Evolutionary conservation across 1,139 yeast genomes (phyloP).

Genomic region (Candida dubliniensis): DNA sequence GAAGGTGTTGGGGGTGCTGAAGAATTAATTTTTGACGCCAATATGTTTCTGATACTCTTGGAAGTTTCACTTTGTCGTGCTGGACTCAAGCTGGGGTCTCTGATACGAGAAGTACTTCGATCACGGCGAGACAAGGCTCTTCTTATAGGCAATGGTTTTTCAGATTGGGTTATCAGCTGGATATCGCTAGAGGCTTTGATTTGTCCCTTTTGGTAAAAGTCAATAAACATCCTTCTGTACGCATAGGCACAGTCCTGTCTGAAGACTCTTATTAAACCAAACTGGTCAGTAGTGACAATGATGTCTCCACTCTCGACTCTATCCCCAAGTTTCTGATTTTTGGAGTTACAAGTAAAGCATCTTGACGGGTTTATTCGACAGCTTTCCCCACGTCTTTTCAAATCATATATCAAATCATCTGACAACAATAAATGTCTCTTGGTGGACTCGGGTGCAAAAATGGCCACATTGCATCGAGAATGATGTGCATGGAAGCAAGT

Average conservation of each 20-base stretch:
- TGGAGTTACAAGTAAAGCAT: conserved; percentile 10
- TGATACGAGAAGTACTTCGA: background rate
- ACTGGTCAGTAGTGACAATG: conserved; percentile 74
- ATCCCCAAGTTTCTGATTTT: conserved; percentile 24
- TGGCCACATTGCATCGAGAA: conserved; percentile 69
- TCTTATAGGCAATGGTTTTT: conserved; percentile 4
- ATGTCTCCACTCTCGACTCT: conserved; percentile 39
- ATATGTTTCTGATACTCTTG: conserved; percentile 6
- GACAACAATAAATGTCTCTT: conserved; percentile 65
- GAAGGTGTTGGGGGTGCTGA: background rate
- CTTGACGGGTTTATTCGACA: conserved; percentile 11
- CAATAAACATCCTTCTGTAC: conserved; percentile 27
- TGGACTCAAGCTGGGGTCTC: conserved; percentile 4
- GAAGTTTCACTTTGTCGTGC: conserved; percentile 8
- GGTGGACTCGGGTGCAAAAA: conserved; percentile 78
- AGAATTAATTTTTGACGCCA: conserved; percentile 7
- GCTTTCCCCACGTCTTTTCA: conserved; percentile 34
- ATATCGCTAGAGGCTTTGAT: conserved; percentile 1
- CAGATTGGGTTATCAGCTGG: conserved; percentile 6
- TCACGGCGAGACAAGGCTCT: conserved; percentile 6
- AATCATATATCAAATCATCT: conserved; percentile 75
- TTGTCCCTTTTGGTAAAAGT: conserved; percentile 15
- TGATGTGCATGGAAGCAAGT: conserved; percentile 78
- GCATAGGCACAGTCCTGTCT: conserved; percentile 71
- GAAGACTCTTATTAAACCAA: conserved; percentile 73